Conservation (phyloP, 1,139 yeast species). For the Kazachstania sp. region DNA sequence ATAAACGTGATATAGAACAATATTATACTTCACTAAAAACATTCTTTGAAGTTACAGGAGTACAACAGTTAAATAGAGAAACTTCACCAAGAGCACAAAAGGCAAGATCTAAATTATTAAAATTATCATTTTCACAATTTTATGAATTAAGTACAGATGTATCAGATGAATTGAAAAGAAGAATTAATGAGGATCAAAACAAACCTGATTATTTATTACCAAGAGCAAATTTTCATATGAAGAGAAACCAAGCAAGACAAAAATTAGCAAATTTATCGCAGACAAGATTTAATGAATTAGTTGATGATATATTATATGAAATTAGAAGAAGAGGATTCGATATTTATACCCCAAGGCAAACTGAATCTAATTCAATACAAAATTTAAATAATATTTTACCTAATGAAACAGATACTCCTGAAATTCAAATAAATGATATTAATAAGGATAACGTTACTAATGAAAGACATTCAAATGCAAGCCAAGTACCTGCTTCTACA, state of each 20-base stretch:
- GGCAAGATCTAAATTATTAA: constrained; percentile 15
- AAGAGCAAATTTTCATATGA: constrained; percentile 73
- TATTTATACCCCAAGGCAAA: neutral
- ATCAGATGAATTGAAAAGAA: constrained; percentile 16
- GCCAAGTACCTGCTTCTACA: constrained; percentile 35
- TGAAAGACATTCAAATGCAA: neutral
- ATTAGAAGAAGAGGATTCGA: constrained; percentile 69
- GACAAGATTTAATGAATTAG: constrained; percentile 77
- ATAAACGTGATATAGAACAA: constrained; percentile 37
- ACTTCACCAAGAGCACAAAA: constrained; percentile 26
- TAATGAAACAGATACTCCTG: neutral
- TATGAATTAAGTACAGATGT: constrained; percentile 19
- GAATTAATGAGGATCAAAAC: constrained; percentile 34
- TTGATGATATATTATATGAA: constrained; percentile 80
- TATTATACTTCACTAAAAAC: constrained; percentile 10
- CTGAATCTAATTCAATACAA: neutral
- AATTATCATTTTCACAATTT: constrained; percentile 15
- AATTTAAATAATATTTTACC: no score
- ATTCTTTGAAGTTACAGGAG: constrained; percentile 12
- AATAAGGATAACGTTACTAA: neutral
- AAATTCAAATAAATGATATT: neutral
- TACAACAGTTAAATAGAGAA: constrained; percentile 29
- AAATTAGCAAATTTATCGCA: constrained; percentile 81
- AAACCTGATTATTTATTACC: constrained; percentile 63
- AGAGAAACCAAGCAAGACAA: constrained; percentile 91